phyloP scores from a whole-genome alignment of 768 basidiomycete species.

The Trametes sanguinea region DNA sequence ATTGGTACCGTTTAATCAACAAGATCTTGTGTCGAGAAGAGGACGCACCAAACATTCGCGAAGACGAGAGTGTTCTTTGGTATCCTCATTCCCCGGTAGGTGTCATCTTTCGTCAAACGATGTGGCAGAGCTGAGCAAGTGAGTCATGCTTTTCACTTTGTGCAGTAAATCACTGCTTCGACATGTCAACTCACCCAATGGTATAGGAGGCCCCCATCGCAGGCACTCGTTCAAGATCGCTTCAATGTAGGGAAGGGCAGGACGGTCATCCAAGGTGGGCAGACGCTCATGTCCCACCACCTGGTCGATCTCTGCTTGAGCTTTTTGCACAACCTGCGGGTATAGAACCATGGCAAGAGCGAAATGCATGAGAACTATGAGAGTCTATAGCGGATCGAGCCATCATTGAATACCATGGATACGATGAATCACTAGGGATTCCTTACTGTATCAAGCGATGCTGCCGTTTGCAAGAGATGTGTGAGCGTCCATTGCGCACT shows the following conservation, averaged over 20 bases:
- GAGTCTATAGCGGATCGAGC: slow-evolving; percentile 11
- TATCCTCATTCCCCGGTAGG: slow-evolving; percentile 21
- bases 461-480: too few relatives aligned
- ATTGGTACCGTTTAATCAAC: too few relatives aligned
- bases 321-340: slow-evolving; percentile 33
- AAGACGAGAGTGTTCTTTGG: slow-evolving; percentile 24
- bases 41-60: slow-evolving; percentile 23
- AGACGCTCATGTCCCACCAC: slow-evolving; percentile 29
- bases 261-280: slow-evolving; percentile 32
- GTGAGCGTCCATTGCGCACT: too few relatives aligned
- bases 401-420: neutral
- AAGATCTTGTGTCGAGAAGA: neutral
- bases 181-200: slow-evolving; percentile 25
- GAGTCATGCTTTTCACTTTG: too few relatives aligned
- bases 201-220: slow-evolving; percentile 29
- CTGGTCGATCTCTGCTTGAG: slow-evolving; percentile 35
- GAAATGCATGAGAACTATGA: slow-evolving; percentile 31
- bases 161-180: too few relatives aligned
- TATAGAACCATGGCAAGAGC: slow-evolving; percentile 39
- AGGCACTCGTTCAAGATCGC: slow-evolving; percentile 34
- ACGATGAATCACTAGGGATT: too few relatives aligned
- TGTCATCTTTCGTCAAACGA: slow-evolving; percentile 30
- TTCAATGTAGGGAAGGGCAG: slow-evolving; percentile 31
- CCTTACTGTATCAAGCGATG: neutral
- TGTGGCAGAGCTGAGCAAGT: slow-evolving; percentile 16